A percentile compares a stretch with the other conserved stretches of the same genome.
Evolutionary conservation across 805 yeast species (phyloP).

Genomic region (Spathaspora gorwiae): DNA sequence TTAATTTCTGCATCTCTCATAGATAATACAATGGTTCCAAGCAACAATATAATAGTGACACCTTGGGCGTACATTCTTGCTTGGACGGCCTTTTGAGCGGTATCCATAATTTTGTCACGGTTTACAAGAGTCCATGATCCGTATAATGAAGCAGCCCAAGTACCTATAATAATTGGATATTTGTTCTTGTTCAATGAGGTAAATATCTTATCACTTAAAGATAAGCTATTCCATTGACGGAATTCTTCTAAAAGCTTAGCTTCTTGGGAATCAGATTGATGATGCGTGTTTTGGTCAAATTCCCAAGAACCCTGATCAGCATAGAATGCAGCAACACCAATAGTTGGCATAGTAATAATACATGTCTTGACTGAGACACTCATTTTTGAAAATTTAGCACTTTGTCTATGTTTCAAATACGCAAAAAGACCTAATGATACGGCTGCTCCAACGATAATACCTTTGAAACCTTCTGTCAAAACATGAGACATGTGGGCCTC

Average conservation of each 20-base stretch:
- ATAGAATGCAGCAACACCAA: conserved; percentile 33
- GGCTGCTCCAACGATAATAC: conserved; percentile 31
- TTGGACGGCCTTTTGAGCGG: conserved; percentile 76
- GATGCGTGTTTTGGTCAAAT: conserved; percentile 32
- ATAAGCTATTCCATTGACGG: conserved; percentile 29
- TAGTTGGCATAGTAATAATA: conserved; percentile 36
- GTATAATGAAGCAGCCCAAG: conserved; percentile 40
- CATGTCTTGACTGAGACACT: conserved; percentile 37
- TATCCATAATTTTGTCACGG: conserved; percentile 69
- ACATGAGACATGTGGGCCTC: conserved; percentile 36
- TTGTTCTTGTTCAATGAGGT: conserved; percentile 27
- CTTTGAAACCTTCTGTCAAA: conserved; percentile 34
- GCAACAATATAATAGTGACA: conserved; percentile 63
- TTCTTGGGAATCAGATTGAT: conserved; percentile 25
- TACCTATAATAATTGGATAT: conserved; percentile 29
- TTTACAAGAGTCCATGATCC: conserved; percentile 76
- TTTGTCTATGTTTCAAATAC: conserved; percentile 29
- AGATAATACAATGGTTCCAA: conserved; percentile 64
- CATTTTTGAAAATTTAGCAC: conserved; percentile 29
- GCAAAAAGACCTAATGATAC: conserved; percentile 28
- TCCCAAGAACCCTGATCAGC: conserved; percentile 44
- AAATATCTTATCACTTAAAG: conserved; percentile 25
- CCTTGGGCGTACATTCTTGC: conserved; percentile 92
- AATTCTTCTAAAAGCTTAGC: conserved; percentile 29
- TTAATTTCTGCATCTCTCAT: conserved; percentile 59